These are phyloP conservation scores for Erodium trifolium DNA, from an alignment of 441 rosid species.

Conservation along the genomic window DNA sequence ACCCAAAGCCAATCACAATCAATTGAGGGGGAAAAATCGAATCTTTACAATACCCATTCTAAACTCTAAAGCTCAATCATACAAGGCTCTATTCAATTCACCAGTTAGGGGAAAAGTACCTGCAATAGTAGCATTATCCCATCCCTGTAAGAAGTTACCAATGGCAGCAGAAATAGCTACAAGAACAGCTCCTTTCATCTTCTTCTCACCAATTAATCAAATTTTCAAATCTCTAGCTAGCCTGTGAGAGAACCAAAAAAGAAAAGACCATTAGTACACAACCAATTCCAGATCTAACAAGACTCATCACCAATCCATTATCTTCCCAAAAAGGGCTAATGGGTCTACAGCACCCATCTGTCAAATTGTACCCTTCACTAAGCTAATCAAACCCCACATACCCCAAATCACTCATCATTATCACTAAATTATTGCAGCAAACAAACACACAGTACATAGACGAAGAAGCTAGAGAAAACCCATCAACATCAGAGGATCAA, in stretches of 20 bases:
- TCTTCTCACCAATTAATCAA: constrained; percentile 28
- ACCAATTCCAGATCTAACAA: constrained; percentile 21
- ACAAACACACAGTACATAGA: not conserved
- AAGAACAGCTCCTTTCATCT: constrained; percentile 50
- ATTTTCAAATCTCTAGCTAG: constrained; percentile 18
- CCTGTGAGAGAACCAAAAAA: constrained; percentile 21
- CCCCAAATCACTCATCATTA: constrained; percentile 4
- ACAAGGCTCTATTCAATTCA: not conserved
- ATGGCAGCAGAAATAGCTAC: constrained; percentile 68
- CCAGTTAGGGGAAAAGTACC: constrained; percentile 21
- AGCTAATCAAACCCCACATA: constrained; percentile 1
- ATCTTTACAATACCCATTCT: not conserved
- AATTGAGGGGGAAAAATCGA: no score
- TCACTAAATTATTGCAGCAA: not conserved
- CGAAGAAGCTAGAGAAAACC: constrained; percentile 2
- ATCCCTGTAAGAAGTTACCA: constrained; percentile 75
- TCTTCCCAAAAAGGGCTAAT: not conserved
- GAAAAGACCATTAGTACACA: constrained; percentile 4
- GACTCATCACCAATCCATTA: not conserved
- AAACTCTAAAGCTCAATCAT: constrained; percentile 2
- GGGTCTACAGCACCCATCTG: not conserved
- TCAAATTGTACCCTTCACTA: not conserved
- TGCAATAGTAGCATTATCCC: constrained; percentile 87
- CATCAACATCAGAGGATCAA: constrained; percentile 5
- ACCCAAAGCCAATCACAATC: no score